Base-by-base conservation (phyloP, 495 filamentous ascomycete species). In the Usnea hakonensis region DNA sequence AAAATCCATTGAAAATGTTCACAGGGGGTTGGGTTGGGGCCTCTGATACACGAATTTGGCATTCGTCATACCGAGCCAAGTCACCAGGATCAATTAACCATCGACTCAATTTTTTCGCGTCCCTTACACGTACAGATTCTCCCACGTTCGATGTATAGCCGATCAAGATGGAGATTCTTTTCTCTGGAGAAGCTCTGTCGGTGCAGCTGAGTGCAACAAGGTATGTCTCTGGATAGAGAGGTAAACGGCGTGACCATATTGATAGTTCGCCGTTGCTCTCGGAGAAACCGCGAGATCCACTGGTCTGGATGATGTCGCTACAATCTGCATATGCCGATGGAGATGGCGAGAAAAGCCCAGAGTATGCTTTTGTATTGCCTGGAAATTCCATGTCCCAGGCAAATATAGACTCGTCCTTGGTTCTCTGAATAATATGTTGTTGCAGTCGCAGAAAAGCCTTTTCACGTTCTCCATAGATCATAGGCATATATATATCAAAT, bases 381-480 rank as follows among this genome's bases (percentile, higher is more conserved):
- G 44, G 44, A 48, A n/a, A 48, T 14, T 48, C 44, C 17, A 26
- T 48, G 8, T n/a, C n/a, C n/a, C 68, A 70, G 2, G 69, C 67
- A 58, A 70, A 68, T 16, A 71, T 68, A n/a, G 64, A 69, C 38
- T 66, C 50, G 37, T 71, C 68, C 33, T 62, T 57, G 23, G 57
- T 59, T 3, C 32, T 33, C 21, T 60, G 55, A 40, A 76, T 69
- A 19, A 76, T 72, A 48, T 71, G 64, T 54, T 67, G 57, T 61
- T 73, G 69, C 33, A 69, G 61, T 50, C 74, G 30, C 57, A 57
- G 43, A 55, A 74, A 70, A 17, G 73, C 68, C 32, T 61, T 68
- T 1, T 62, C 62, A 10, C 72, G 67, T 58, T 77, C 74, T 23
- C 73, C 73, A 62, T 77, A 77, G n/a, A 70, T 62, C 52, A 75